phyloP scores from a whole-genome alignment of 1,284 basidiomycete species.

The Anthracocystis setariae region DNA sequence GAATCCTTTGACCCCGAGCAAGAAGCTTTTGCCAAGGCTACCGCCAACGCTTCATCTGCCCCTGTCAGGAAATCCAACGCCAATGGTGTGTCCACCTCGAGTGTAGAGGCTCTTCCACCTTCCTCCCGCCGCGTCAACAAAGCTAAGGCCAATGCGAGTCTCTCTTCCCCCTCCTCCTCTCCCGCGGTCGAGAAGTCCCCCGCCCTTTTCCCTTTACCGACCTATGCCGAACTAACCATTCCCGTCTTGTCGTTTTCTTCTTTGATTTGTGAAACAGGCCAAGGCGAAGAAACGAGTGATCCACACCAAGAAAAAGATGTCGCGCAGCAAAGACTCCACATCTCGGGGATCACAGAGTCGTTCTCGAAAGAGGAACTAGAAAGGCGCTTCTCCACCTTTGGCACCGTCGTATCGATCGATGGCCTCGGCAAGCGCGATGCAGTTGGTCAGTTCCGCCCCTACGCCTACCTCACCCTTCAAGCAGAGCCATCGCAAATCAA shows the following conservation, averaged over 20 bases:
- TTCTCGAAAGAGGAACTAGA: conserved; percentile 54
- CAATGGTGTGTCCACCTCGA: conserved; percentile 34
- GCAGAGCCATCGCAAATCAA: conserved; percentile 49
- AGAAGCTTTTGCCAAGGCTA: conserved; percentile 39
- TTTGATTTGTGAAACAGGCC: conserved; percentile 20
- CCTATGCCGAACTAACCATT: conserved; percentile 5
- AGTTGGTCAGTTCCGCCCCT: conserved; percentile 46
- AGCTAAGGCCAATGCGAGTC: conserved; percentile 58
- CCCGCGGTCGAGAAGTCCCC: no score
- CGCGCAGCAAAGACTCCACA: conserved; percentile 53
- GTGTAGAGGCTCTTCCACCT: conserved; percentile 51
- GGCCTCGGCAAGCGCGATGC: conserved; percentile 50
- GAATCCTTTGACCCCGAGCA: conserved; percentile 50
- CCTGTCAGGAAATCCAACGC: conserved; percentile 18
- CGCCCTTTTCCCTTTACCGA: neutral
- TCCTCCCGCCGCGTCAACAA: conserved; percentile 52
- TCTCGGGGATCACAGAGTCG: conserved; percentile 57
- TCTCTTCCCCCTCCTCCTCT: conserved; percentile 21
- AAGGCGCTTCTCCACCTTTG: conserved; percentile 56
- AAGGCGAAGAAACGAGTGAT: conserved; percentile 44
- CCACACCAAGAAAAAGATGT: conserved; percentile 53
- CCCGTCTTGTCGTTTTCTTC: neutral
- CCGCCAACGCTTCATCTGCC: conserved; percentile 4
- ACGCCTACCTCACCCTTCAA: conserved; percentile 54
- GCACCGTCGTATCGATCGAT: conserved; percentile 47